phyloP scores from a whole-genome alignment of 306 rosid genomes.

The Myrica gale region DNA sequence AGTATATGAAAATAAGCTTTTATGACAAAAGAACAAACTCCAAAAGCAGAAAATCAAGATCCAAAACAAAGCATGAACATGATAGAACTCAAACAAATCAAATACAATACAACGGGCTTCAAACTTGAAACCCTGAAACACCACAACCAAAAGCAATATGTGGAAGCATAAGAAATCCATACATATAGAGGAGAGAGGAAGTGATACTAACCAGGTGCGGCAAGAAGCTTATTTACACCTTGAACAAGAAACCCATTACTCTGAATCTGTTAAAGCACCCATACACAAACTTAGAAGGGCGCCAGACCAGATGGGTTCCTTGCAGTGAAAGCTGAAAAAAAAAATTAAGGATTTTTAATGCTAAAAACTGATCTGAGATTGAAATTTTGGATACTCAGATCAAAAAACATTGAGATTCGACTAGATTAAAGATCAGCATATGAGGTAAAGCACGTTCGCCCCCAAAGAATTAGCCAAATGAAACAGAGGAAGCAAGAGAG shows the following conservation, averaged over 20 bases:
- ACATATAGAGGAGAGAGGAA: constrained; percentile 12
- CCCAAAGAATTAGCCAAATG: constrained; percentile 35
- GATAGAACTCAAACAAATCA: constrained; percentile 17
- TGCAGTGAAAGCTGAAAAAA: constrained; percentile 27
- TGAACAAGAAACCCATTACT: constrained; percentile 34
- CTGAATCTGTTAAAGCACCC: constrained; percentile 41
- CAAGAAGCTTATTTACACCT: constrained; percentile 34
- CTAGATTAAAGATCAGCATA: constrained; percentile 26
- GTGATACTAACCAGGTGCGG: constrained; percentile 46
- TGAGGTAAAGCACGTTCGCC: constrained; percentile 26
- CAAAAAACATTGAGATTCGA: constrained; percentile 44
- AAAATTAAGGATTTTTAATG: constrained; percentile 15
- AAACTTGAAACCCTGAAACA: constrained; percentile 33
- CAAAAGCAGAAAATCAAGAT: constrained; percentile 32
- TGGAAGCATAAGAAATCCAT: constrained; percentile 8
- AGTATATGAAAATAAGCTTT: constrained; percentile 22
- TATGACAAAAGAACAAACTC: neutral
- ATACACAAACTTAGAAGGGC: constrained; percentile 33
- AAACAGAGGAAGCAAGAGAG: constrained; percentile 29
- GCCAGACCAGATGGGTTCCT: constrained; percentile 38
- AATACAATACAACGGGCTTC: constrained; percentile 20
- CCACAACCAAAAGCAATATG: constrained; percentile 19
- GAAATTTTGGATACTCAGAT: constrained; percentile 40
- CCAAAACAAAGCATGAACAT: constrained; percentile 36
- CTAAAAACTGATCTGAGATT: constrained; percentile 37